Conservation (phyloP, 257 asterid species). For the Solanum piurae region DNA sequence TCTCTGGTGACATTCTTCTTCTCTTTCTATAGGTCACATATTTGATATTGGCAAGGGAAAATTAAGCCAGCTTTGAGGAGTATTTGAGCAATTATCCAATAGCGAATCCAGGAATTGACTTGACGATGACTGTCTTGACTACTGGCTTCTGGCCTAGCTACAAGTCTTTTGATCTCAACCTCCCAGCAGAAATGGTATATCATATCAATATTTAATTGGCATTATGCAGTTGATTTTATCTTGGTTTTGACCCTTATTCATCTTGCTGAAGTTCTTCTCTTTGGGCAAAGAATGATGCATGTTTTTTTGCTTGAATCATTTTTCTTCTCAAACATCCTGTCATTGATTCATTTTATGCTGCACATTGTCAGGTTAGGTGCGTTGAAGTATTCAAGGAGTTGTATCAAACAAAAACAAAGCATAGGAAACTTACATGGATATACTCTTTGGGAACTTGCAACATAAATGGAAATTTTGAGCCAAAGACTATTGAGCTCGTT, state of each 20-base stretch:
- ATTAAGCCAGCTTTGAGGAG: slow-evolving; percentile 80
- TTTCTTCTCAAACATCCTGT: not conserved
- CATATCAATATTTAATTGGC: not conserved
- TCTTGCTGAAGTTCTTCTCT: not conserved
- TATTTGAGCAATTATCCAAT: slow-evolving; percentile 49
- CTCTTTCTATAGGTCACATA: slow-evolving; percentile 62
- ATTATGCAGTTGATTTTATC: not conserved
- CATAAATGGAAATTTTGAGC: slow-evolving; percentile 80
- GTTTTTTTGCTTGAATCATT: not conserved
- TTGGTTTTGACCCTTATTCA: not conserved
- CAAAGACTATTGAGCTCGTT: slow-evolving; percentile 74
- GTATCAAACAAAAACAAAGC: slow-evolving; percentile 96
- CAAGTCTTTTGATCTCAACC: slow-evolving; percentile 90
- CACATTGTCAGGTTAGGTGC: slow-evolving; percentile 53
- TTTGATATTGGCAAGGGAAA: slow-evolving; percentile 89
- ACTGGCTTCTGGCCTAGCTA: slow-evolving; percentile 99
- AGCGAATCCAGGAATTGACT: slow-evolving; percentile 89
- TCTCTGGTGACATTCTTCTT: not conserved
- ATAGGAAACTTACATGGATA: slow-evolving; percentile 85
- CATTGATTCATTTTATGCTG: not conserved
- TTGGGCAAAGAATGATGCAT: not conserved
- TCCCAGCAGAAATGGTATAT: slow-evolving; percentile 86
- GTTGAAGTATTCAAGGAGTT: slow-evolving; percentile 92
- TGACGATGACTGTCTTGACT: slow-evolving; percentile 90
- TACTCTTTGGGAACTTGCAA: slow-evolving; percentile 95